A percentile compares a stretch with the other conserved stretches of the same genome.
These are phyloP conservation scores for Chamaecrista fasciculata DNA, from an alignment of 306 rosid genomes.

Conservation along the genomic window DNA sequence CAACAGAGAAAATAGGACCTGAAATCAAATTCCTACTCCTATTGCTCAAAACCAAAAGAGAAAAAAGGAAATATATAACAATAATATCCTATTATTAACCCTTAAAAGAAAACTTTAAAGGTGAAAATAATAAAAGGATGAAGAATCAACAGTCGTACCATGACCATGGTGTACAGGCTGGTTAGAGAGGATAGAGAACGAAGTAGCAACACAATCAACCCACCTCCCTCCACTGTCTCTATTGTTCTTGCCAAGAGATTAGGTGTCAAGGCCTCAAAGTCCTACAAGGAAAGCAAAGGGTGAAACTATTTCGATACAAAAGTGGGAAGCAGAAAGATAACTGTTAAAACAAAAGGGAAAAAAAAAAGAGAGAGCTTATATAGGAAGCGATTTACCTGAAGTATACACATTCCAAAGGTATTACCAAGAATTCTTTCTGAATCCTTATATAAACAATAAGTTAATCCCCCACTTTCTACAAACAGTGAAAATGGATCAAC, in stretches of 20 bases:
- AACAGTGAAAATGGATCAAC: constrained; percentile 82
- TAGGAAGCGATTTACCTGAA: constrained; percentile 57
- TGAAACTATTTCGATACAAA: constrained; percentile 17
- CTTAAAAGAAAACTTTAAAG: not conserved
- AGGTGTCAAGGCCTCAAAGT: constrained; percentile 93
- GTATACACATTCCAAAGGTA: constrained; percentile 94
- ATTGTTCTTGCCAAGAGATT: constrained; percentile 91
- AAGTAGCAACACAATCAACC: constrained; percentile 72
- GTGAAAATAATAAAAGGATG: not conserved
- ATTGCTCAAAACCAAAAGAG: not conserved
- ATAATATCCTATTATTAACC: not conserved
- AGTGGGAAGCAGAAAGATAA: not conserved
- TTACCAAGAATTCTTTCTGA: constrained; percentile 88
- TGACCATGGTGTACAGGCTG: constrained; percentile 92
- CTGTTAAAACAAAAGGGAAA: not conserved
- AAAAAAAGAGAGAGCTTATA: constrained; percentile 15
- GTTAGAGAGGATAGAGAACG: constrained; percentile 82
- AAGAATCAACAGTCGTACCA: constrained; percentile 57
- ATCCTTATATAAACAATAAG: constrained; percentile 75
- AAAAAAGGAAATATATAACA: not conserved
- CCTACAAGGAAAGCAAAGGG: constrained; percentile 46
- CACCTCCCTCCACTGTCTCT: constrained; percentile 99
- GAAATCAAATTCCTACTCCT: not conserved
- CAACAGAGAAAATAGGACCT: not conserved
- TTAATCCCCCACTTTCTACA: constrained; percentile 64